A percentile compares a stretch with the other conserved stretches of the same genome.
Conservation (phyloP, 2,329 filamentous ascomycete species). For the Elsinoe arachidis region DNA sequence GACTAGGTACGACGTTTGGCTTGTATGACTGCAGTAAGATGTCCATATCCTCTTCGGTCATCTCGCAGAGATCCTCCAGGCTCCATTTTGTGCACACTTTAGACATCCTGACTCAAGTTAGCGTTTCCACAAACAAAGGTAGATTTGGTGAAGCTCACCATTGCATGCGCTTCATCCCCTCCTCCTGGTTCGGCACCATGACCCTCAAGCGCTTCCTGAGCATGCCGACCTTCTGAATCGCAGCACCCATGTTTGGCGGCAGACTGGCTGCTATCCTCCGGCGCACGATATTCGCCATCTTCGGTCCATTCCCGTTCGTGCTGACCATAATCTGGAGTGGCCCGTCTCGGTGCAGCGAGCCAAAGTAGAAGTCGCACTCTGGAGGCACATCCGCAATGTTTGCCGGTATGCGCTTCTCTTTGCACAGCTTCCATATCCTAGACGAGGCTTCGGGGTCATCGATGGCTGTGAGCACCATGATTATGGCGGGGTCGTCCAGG, state of each 20-base stretch:
- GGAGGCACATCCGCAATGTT: conserved; percentile 96
- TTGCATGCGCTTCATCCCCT: conserved; percentile 80
- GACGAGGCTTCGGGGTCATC: conserved; percentile 90
- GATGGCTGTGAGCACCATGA: conserved; percentile 88
- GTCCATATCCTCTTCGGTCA: conserved; percentile 76
- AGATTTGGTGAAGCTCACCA: conserved; percentile 61
- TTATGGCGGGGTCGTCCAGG: conserved; percentile 57
- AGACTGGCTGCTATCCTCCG: conserved; percentile 69
- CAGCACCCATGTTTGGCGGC: conserved; percentile 71
- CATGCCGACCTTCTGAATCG: conserved; percentile 74
- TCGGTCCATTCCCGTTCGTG: conserved; percentile 92
- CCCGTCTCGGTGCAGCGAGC: conserved; percentile 87
- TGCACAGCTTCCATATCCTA: conserved; percentile 87
- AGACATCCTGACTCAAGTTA: conserved; percentile 63
- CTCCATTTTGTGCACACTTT: conserved; percentile 80
- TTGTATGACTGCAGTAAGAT: conserved; percentile 68
- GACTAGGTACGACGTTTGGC: conserved; percentile 35
- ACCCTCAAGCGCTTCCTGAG: conserved; percentile 71
- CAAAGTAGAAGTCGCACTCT: conserved; percentile 99
- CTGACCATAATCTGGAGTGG: conserved; percentile 97
- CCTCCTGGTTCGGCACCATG: conserved; percentile 61
- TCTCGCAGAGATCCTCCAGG: conserved; percentile 72
- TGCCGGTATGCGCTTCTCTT: conserved; percentile 70
- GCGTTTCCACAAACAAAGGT: no score
- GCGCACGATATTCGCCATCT: conserved; percentile 78